Evolutionary conservation across 768 basidiomycete species (phyloP).

Genomic region (Sporobolomyces pararoseus): DNA sequence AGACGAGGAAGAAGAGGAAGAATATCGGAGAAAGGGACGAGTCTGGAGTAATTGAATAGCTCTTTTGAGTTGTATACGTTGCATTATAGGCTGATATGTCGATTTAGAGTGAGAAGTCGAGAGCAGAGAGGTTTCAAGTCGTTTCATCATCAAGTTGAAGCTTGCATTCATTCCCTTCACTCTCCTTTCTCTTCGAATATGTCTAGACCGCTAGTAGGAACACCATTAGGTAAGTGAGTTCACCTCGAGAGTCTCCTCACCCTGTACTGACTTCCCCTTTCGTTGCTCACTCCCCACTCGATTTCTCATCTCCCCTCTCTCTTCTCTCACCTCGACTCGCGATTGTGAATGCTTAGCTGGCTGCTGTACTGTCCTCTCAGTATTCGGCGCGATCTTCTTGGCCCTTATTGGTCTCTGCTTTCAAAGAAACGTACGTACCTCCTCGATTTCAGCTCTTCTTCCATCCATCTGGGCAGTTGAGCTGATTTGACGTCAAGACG

Average conservation of each 20-base stretch:
- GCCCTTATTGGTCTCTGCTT: constrained; percentile 24
- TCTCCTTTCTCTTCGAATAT: neutral
- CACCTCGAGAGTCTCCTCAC: too few relatives aligned
- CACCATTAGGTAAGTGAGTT: constrained; percentile 4
- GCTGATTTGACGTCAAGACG: neutral
- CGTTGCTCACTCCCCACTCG: neutral
- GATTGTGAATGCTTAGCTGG: constrained; percentile 24
- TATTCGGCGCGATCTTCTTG: constrained; percentile 36
- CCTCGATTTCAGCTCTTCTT: neutral
- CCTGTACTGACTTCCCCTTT: neutral
- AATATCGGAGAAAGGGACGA: neutral
- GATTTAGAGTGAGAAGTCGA: neutral
- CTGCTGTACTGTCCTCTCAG: constrained; percentile 37
- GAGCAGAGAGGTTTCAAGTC: neutral
- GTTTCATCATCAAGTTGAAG: neutral
- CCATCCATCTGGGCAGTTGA: neutral
- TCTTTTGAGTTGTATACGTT: neutral
- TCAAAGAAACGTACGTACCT: constrained; percentile 20
- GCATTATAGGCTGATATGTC: neutral
- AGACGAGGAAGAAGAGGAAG: neutral
- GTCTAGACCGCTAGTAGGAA: constrained; percentile 18
- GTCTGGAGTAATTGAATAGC: neutral
- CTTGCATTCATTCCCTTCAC: too few relatives aligned
- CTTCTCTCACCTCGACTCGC: too few relatives aligned
- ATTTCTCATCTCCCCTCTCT: neutral